Base-by-base conservation (phyloP, 257 asterid species). In the Ehretia macrophylla region DNA sequence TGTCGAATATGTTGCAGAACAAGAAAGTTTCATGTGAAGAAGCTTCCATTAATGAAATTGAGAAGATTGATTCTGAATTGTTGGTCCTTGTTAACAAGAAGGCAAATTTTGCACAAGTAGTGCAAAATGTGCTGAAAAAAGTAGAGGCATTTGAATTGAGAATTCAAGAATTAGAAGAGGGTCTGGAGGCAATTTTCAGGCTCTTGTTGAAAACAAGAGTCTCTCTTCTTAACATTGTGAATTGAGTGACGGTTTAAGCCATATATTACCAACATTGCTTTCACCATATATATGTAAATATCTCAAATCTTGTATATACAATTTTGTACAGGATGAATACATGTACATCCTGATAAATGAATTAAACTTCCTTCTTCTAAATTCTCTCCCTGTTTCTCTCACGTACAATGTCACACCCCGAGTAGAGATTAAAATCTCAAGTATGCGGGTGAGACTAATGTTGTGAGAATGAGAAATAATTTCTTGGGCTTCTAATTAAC, bases 191-290 rank as follows among this genome's bases (percentile, higher is more conserved):
- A 27, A 35, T 55, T 14, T 69, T 68, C 27, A 72, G 72, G 64
- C 32, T 56, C 54, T 56, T 66, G 37, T 17, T 73, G 22, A 73
- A 63, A 63, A 63, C 66, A 11, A 72, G 76, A 60, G 70, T 62
- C 45, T 68, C 74, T 56, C 68, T 72, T 23, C 79, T 68, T 27
- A 69, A 72, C 48, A 40, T 32, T 17, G 40, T 68, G 16, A 57
- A 63, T 38, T 27, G 35, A 27, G 35, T 1, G 35, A 27, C 35
- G 3, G 6, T 27, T 27, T 27, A 27, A 27, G 35, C 35, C 35
- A 6, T 27, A n/a, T 27, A 27, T 27, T 27, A 27, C 35, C 35
- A 1, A 27, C 6, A 27, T 27, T 3, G 35, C 4, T 27, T 1
- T 1, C 3, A 1, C 6, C 6, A 27, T 27, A 3, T 6, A 27